Base-by-base conservation (phyloP, 495 filamentous ascomycete genomes). In the Lophium mytilinum region DNA sequence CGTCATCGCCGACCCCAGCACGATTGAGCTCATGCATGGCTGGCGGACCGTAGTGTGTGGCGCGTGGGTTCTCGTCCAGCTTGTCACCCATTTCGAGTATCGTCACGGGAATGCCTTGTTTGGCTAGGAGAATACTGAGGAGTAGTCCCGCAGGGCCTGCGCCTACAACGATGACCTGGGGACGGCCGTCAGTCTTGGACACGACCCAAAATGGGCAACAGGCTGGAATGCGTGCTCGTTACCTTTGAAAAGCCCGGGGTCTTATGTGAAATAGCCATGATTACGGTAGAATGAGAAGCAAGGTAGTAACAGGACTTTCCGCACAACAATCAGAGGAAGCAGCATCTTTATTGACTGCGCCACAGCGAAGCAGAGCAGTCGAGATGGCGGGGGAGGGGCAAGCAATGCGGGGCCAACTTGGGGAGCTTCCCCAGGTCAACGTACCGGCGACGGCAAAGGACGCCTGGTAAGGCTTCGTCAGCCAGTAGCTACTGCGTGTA, bases 41-140 rank as follows among this genome's bases (percentile, higher is more conserved):
- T 9, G 74, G 66, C 3, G 71, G 61, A 7, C 66, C 73, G 66
- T 78, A 76, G 56, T 80, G 73, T 5, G 71, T 69, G 6, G 79
- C 77, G 49, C 79, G 78, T 8, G 78, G 80, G 46, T 79, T 75
- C 19, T 72, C 69, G 65, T 80, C 78, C 10, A 82, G 66, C 33
- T 67, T 59, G 4, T 66, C 54, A 18, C 72, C 71, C 12, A 70
- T 71, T 53, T 83, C 79, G n/a, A 83, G 69, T 4, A 83, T 63
- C 15, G 73, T 70, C 39, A 78, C 74, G 34, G 70, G 52, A 48
- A 82, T 78, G 12, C 75, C 75, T 53, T 71, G 64, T 66, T 76
- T 76, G 7, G 77, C 71, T 9, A 83, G 74, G 15, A 83, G 71
- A n/a, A 83, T 66, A 0, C 72, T 67, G 0, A 83, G 74, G 12